phyloP scores from a whole-genome alignment of 352 stramenopile species.

The Saprolegnia diclina region DNA sequence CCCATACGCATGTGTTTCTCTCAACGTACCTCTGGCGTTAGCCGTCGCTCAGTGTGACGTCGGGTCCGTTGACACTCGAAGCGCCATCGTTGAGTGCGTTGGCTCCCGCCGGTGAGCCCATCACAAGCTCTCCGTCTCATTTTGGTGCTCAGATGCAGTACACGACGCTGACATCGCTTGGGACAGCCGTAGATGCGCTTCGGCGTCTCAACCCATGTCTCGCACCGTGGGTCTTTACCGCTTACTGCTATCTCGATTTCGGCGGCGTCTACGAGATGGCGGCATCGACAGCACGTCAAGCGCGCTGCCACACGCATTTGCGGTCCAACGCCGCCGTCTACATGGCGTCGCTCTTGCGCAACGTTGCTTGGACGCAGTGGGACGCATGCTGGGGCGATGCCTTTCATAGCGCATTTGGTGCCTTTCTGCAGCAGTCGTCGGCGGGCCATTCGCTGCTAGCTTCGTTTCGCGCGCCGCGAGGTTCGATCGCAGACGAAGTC shows the following conservation, averaged over 20 bases:
- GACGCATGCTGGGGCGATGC: background rate
- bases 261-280: background rate
- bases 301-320: background rate
- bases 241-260: background rate
- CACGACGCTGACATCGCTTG: background rate
- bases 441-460: background rate
- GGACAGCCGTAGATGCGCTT: background rate
- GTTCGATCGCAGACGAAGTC: background rate
- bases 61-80: background rate
- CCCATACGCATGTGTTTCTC: background rate
- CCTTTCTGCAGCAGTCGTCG: background rate
- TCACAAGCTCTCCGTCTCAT: background rate
- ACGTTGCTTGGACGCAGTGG: background rate
- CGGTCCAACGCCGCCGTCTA: background rate
- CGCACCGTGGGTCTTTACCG: background rate
- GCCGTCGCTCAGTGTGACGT: background rate
- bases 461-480: background rate
- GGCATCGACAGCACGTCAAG: background rate
- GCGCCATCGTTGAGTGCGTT: background rate
- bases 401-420: background rate
- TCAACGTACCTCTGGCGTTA: background rate
- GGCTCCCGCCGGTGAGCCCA: background rate
- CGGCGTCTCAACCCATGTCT: background rate
- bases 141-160: background rate
- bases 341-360: background rate